Conservation (phyloP, 2,329 filamentous ascomycete genomes). For the Chrysosporium keratinophilum region DNA sequence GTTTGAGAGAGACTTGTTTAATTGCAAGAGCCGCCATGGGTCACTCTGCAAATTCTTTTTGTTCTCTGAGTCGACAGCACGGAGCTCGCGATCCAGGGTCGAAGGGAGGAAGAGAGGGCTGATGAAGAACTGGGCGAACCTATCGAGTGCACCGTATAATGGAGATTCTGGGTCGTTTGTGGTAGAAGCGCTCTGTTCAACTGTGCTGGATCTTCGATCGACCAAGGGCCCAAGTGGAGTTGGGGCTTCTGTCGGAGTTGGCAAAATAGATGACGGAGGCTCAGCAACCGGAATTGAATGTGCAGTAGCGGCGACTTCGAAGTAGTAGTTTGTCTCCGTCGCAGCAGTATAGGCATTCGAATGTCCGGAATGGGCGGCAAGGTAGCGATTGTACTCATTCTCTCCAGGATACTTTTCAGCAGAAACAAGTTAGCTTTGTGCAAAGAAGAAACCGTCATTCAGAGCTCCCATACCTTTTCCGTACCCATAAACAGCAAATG, state of each 20-base stretch:
- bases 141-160: constrained; percentile 72
- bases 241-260: constrained; percentile 10
- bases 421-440: constrained; percentile 4
- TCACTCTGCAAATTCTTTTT: constrained; percentile 96
- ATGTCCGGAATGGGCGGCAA: constrained; percentile 77
- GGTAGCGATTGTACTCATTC: constrained; percentile 90
- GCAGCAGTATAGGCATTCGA: constrained; percentile 92
- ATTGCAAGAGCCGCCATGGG: constrained; percentile 73
- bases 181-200: constrained; percentile 17
- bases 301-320: constrained; percentile 78
- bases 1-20: constrained; percentile 81
- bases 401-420: constrained; percentile 65
- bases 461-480: constrained; percentile 60
- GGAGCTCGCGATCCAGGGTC: constrained; percentile 76
- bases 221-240: constrained; percentile 10
- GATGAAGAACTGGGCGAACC: constrained; percentile 91
- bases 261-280: constrained; percentile 1
- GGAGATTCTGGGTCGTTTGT: constrained; percentile 39
- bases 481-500: constrained; percentile 98
- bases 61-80: constrained; percentile 88
- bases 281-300: constrained; percentile 21
- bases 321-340: constrained; percentile 95
- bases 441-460: background rate
- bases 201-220: constrained; percentile 15
- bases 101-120: constrained; percentile 74